A percentile compares a stretch with the other conserved stretches of the same genome.
Evolutionary conservation across 139 green algal species (phyloP).

Genomic region (Tetradesmus obliquus): DNA sequence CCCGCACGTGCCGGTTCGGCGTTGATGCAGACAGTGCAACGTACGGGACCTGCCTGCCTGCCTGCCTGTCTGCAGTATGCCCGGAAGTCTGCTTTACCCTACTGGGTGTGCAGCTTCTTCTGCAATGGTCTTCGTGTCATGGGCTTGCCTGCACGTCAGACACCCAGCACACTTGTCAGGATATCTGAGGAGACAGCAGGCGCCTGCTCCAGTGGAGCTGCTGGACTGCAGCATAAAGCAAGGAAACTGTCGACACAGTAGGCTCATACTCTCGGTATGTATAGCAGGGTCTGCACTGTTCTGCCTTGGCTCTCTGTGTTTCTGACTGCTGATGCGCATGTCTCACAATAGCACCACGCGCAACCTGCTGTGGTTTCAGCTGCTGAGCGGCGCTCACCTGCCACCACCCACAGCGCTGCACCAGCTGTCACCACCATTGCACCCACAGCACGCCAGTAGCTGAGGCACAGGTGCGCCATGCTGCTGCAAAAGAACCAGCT

Average conservation of each 20-base stretch:
- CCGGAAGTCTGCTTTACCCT: neutral
- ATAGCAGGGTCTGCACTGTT: too few relatives aligned
- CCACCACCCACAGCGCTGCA: constrained; percentile 28
- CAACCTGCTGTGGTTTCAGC: neutral
- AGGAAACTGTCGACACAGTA: too few relatives aligned
- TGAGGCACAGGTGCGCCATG: constrained; percentile 7
- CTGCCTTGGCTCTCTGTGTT: too few relatives aligned
- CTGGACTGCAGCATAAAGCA: too few relatives aligned
- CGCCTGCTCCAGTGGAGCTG: too few relatives aligned
- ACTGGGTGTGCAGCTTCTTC: neutral
- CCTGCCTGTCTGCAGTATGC: neutral
- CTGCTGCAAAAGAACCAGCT: constrained; percentile 23
- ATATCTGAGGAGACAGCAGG: too few relatives aligned
- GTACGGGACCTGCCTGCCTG: neutral
- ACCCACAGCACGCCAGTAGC: constrained; percentile 9
- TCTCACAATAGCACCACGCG: neutral
- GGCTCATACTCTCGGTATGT: too few relatives aligned
- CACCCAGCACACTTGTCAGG: too few relatives aligned
- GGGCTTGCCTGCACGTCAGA: neutral
- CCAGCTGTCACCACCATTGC: constrained; percentile 40
- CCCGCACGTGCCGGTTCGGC: too few relatives aligned
- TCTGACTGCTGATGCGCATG: neutral
- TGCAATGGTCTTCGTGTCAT: neutral
- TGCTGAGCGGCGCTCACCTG: constrained; percentile 15
- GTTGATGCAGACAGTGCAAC: neutral